phyloP scores from a whole-genome alignment of 306 rosid genomes.

The Vigna reflexopilosa region DNA sequence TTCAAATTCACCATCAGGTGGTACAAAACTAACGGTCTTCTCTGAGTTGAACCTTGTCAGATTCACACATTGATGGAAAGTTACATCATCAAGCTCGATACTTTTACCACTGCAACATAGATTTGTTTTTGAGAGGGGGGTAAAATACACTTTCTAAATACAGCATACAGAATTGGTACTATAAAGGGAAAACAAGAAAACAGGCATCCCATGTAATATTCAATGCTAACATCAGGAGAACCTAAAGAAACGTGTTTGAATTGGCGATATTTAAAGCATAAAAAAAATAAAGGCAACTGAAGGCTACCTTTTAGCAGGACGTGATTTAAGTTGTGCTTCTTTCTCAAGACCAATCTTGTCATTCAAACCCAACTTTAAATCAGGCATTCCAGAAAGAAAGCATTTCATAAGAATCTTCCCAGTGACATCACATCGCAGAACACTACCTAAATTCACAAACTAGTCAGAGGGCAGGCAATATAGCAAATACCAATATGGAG shows the following conservation, averaged over 20 bases:
- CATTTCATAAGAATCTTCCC: conserved; percentile 95
- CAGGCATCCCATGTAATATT: neutral
- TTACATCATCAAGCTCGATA: conserved; percentile 92
- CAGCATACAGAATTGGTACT: neutral
- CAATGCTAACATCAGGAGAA: conserved; percentile 24
- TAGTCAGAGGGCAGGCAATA: conserved; percentile 30
- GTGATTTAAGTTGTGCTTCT: conserved; percentile 81
- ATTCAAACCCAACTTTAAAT: conserved; percentile 89
- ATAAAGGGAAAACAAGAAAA: neutral
- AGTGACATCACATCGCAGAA: conserved; percentile 89
- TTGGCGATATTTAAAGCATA: neutral
- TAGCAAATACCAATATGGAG: conserved; percentile 20
- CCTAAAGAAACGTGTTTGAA: neutral
- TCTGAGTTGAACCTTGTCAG: conserved; percentile 90
- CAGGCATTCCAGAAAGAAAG: conserved; percentile 98
- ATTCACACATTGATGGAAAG: conserved; percentile 94
- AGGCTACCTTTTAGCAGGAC: conserved; percentile 82
- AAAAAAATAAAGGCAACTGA: conserved; percentile 26
- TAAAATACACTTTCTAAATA: conserved; percentile 1
- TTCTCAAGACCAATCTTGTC: conserved; percentile 95
- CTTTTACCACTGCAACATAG: conserved; percentile 79
- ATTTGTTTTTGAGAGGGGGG: neutral
- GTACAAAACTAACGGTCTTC: conserved; percentile 96
- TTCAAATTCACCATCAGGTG: conserved; percentile 96
- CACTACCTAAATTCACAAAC: conserved; percentile 71